Evolutionary conservation across 2,329 filamentous ascomycete species (phyloP).

Genomic region (Calonectria pteridis): DNA sequence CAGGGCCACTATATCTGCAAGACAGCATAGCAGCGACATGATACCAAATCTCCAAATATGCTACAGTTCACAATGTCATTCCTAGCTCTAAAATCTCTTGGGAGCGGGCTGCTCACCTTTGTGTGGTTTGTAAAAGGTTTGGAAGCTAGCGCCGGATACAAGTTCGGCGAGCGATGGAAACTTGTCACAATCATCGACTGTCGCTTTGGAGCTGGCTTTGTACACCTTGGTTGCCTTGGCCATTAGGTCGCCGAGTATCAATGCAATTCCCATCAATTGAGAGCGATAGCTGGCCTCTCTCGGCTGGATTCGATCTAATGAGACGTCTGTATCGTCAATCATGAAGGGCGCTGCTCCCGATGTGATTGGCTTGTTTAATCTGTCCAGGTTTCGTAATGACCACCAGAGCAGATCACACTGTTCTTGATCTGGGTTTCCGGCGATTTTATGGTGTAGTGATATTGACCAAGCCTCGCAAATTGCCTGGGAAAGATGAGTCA

Average conservation of each 20-base stretch:
- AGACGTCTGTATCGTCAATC: constrained; percentile 26
- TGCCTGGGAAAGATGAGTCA: constrained; percentile 38
- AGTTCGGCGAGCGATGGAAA: constrained; percentile 23
- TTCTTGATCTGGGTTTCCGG: constrained; percentile 15
- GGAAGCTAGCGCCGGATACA: constrained; percentile 13
- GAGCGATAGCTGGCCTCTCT: constrained; percentile 18
- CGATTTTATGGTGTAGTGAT: constrained; percentile 20
- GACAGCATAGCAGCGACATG: constrained; percentile 30
- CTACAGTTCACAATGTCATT: background rate
- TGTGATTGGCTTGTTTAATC: constrained; percentile 27
- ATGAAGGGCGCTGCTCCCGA: constrained; percentile 27
- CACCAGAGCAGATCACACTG: constrained; percentile 27
- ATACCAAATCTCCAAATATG: constrained; percentile 30
- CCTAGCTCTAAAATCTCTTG: too few relatives aligned
- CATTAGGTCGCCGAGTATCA: constrained; percentile 26
- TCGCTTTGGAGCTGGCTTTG: constrained; percentile 23
- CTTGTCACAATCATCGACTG: constrained; percentile 16
- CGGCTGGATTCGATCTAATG: constrained; percentile 6
- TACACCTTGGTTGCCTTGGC: constrained; percentile 28
- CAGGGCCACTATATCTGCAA: constrained; percentile 26
- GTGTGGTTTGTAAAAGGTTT: constrained; percentile 23
- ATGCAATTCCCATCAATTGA: constrained; percentile 17
- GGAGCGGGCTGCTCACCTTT: constrained; percentile 25
- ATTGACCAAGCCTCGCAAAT: constrained; percentile 43
- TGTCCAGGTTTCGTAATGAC: constrained; percentile 26